phyloP scores from a whole-genome alignment of 768 basidiomycete genomes.

The Chlorophyllum brunneum region DNA sequence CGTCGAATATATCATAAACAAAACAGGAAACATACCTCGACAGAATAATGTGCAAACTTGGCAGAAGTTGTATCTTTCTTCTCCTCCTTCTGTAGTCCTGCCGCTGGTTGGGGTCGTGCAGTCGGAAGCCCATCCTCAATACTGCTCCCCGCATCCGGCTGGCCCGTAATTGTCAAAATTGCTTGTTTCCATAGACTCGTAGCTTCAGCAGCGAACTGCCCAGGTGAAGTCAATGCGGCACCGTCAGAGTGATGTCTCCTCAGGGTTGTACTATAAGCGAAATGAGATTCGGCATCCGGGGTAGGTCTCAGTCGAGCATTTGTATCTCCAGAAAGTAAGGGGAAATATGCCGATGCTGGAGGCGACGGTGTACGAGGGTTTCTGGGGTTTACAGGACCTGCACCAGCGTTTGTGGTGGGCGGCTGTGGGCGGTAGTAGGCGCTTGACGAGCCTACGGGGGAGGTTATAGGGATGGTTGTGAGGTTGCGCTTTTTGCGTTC shows the following conservation, averaged over 20 bases:
- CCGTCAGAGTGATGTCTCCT: slow-evolving; percentile 59
- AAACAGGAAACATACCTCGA: slow-evolving; percentile 45
- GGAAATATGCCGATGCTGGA: slow-evolving; percentile 81
- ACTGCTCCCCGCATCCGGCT: slow-evolving; percentile 27
- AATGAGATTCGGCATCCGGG: slow-evolving; percentile 66
- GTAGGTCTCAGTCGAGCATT: slow-evolving; percentile 51
- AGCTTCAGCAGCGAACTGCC: slow-evolving; percentile 45
- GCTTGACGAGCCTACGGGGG: slow-evolving; percentile 31
- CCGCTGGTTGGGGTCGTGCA: slow-evolving; percentile 16
- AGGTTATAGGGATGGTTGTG: slow-evolving; percentile 27
- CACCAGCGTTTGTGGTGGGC: slow-evolving; percentile 19
- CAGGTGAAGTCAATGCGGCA: slow-evolving; percentile 40
- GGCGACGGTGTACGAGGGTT: slow-evolving; percentile 49
- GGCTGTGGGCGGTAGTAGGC: slow-evolving; percentile 27
- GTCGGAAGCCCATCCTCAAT: slow-evolving; percentile 26
- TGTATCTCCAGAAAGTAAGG: slow-evolving; percentile 47
- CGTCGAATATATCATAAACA: background rate
- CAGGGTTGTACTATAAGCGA: slow-evolving; percentile 80
- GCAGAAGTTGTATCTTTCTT: slow-evolving; percentile 58
- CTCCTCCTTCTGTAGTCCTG: slow-evolving; percentile 24
- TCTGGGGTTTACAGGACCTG: slow-evolving; percentile 17
- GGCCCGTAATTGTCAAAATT: slow-evolving; percentile 36
- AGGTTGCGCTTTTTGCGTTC: slow-evolving; percentile 41
- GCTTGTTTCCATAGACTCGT: slow-evolving; percentile 48
- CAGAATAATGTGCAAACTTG: slow-evolving; percentile 60